Evolutionary conservation across 371 early-diverging fungal species (phyloP).

Genomic region (Lichtheimia ornata): DNA sequence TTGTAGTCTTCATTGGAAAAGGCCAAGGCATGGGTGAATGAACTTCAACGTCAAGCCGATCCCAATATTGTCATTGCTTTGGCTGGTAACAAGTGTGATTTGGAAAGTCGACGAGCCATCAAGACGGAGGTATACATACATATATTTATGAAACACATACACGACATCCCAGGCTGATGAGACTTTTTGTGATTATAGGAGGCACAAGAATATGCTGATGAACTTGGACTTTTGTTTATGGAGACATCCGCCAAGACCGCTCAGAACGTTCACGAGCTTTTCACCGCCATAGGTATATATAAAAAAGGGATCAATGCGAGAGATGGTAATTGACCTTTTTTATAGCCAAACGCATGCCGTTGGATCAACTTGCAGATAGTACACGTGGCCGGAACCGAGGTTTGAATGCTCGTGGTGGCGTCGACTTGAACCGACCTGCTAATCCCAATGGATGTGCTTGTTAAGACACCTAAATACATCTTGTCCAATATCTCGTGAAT

Average conservation of each 20-base stretch:
- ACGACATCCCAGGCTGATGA: background rate
- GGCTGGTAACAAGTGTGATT: slow-evolving; percentile 94
- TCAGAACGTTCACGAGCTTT: slow-evolving; percentile 83
- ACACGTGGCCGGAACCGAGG: slow-evolving; percentile 41
- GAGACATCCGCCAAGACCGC: slow-evolving; percentile 96
- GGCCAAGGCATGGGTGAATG: slow-evolving; percentile 98
- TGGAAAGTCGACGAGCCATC: slow-evolving; percentile 77
- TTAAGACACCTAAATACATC: slow-evolving; percentile 21
- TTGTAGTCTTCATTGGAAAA: slow-evolving; percentile 86
- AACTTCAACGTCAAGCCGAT: slow-evolving; percentile 95
- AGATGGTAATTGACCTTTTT: background rate
- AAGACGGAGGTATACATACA: slow-evolving; percentile 57
- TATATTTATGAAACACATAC: background rate
- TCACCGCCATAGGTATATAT: slow-evolving; percentile 79
- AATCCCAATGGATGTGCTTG: slow-evolving; percentile 52
- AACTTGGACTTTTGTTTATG: slow-evolving; percentile 84
- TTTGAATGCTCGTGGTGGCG: slow-evolving; percentile 37
- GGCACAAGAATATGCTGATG: slow-evolving; percentile 88
- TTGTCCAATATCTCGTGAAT: background rate
- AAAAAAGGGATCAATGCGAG: too few species aligned
- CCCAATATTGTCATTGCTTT: slow-evolving; percentile 95
- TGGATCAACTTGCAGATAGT: slow-evolving; percentile 47
- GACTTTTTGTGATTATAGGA: slow-evolving; percentile 45
- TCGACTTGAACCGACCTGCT: slow-evolving; percentile 39
- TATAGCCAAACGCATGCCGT: slow-evolving; percentile 43